Percentiles rank a stretch among this genome's conserved stretches.
Evolutionary conservation across 495 filamentous ascomycete species (phyloP).

Genomic region (Penicillium lividum): DNA sequence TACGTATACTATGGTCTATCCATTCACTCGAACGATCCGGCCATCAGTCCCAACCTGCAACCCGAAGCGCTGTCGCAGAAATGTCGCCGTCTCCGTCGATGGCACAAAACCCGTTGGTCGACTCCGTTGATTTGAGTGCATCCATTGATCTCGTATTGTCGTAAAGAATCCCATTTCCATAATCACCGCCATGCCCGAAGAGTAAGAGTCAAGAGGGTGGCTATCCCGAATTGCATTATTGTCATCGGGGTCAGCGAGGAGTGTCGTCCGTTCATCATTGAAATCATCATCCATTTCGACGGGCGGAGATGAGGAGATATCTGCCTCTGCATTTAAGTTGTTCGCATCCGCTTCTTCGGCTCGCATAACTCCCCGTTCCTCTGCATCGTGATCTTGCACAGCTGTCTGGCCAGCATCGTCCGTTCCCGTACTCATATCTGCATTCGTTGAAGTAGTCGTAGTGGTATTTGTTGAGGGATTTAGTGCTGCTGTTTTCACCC

Average conservation of each 20-base stretch:
- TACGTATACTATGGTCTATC: conserved; percentile 15
- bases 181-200: conserved; percentile 69
- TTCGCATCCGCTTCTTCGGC: conserved; percentile 28
- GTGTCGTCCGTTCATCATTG: conserved; percentile 45
- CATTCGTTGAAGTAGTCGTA: conserved; percentile 8
- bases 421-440: conserved; percentile 10
- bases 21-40: conserved; percentile 36
- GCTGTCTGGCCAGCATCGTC: conserved; percentile 4
- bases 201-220: conserved; percentile 58
- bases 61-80: conserved; percentile 45
- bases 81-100: conserved; percentile 43
- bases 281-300: conserved; percentile 28
- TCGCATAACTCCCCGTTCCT: conserved; percentile 74
- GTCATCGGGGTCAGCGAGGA: conserved; percentile 46
- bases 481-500: conserved; percentile 50
- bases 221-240: conserved; percentile 31
- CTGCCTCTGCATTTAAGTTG: conserved; percentile 6
- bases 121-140: conserved; percentile 30
- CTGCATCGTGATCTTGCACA: conserved; percentile 72
- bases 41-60: conserved; percentile 44
- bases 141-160: conserved; percentile 65
- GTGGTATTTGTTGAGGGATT: conserved; percentile 9
- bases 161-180: conserved; percentile 68
- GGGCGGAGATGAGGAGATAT: conserved; percentile 6
- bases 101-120: conserved; percentile 34